Evolutionary conservation across 2,329 filamentous ascomycete species (phyloP).

Genomic region (Cylindrodendrum hubeiense): DNA sequence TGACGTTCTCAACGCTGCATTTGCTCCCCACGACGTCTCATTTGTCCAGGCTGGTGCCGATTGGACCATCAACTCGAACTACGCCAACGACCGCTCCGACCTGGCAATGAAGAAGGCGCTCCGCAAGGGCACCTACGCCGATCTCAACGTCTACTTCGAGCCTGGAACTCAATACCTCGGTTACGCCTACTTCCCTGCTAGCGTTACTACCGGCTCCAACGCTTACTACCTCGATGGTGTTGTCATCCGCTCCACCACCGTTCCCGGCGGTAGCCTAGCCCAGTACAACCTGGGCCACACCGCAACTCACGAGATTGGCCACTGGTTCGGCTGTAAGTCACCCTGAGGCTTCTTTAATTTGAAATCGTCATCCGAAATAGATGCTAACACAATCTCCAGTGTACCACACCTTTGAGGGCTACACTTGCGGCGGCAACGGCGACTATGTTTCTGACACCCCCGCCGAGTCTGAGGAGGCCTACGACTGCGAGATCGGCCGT

Average conservation of each 20-base stretch:
- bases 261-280: conserved; percentile 51
- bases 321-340: conserved; percentile 53
- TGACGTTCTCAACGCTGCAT: conserved; percentile 59
- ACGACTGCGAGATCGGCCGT: conserved; percentile 51
- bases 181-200: conserved; percentile 60
- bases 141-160: conserved; percentile 53
- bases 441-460: conserved; percentile 58
- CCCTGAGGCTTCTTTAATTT: background rate
- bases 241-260: conserved; percentile 51
- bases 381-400: conserved; percentile 32
- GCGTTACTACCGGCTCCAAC: conserved; percentile 27
- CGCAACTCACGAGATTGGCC: conserved; percentile 52
- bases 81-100: conserved; percentile 57
- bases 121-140: conserved; percentile 57
- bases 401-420: conserved; percentile 55
- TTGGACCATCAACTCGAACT: conserved; percentile 61
- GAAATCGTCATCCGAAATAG: background rate
- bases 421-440: conserved; percentile 47
- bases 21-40: conserved; percentile 55
- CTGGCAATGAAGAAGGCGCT: conserved; percentile 59
- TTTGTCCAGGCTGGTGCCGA: conserved; percentile 59
- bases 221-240: conserved; percentile 55
- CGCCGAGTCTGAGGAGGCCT: conserved; percentile 47
- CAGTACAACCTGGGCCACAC: conserved; percentile 50
- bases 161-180: conserved; percentile 44